phyloP scores from a whole-genome alignment of 129 eudicot species.

The Arctium lappa region DNA sequence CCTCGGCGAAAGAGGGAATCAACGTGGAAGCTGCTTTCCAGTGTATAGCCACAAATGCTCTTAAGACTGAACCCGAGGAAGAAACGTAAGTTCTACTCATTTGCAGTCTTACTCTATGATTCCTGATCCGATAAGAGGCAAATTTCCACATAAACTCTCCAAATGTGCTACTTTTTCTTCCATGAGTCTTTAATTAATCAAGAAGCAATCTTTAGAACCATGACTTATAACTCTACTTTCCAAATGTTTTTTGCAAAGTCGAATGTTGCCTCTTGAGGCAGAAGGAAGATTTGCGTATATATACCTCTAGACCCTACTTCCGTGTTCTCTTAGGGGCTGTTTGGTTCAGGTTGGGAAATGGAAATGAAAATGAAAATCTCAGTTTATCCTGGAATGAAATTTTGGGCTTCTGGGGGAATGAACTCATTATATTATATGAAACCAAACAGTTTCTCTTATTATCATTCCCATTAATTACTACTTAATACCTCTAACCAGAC shows the following conservation, averaged over 20 bases:
- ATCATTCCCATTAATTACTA: no score
- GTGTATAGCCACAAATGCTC: slow-evolving; percentile 82
- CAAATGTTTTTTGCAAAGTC: neutral
- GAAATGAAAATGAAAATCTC: no score
- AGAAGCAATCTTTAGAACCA: neutral
- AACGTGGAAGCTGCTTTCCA: slow-evolving; percentile 84
- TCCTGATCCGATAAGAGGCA: neutral
- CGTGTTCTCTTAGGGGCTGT: no score
- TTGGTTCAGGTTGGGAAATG: no score
- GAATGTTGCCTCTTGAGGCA: neutral
- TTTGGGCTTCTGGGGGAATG: no score
- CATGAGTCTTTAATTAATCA: neutral
- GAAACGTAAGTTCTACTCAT: slow-evolving; percentile 44
- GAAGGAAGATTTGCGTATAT: neutral
- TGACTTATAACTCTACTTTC: neutral
- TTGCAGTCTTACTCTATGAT: neutral
- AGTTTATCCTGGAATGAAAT: no score
- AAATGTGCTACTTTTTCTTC: neutral
- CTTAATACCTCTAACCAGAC: no score
- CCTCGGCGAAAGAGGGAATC: slow-evolving; percentile 83
- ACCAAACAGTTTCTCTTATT: no score
- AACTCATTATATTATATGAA: no score
- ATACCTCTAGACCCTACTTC: neutral
- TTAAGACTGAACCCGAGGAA: slow-evolving; percentile 71
- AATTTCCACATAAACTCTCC: neutral